These are phyloP conservation scores for Batkoa obscura DNA, from an alignment of 371 early-diverging fungal genomes.

Conservation along the genomic window DNA sequence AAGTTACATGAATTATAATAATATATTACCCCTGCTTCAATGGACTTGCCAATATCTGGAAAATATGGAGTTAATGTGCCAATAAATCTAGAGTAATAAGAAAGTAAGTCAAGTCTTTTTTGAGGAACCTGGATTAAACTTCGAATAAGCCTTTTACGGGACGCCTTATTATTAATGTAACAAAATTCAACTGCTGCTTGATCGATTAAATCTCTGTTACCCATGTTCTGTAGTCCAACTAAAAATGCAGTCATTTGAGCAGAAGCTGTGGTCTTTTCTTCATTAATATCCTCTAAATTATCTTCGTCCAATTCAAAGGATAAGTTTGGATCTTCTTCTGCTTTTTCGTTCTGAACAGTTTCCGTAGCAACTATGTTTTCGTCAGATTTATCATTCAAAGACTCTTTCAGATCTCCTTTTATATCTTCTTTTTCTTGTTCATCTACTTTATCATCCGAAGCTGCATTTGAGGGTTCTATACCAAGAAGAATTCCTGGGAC, in stretches of 20 bases:
- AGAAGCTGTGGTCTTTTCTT: conserved; percentile 3
- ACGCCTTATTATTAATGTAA: conserved; percentile 59
- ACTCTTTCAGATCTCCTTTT: conserved; percentile 8
- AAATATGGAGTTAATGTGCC: conserved; percentile 71
- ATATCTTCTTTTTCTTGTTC: conserved; percentile 7
- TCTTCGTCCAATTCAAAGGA: conserved; percentile 19
- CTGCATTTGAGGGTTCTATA: conserved; percentile 15
- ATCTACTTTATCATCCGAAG: conserved; percentile 12
- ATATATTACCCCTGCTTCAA: conserved; percentile 30
- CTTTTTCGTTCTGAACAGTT: conserved; percentile 15
- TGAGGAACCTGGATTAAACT: conserved; percentile 60
- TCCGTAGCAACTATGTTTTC: conserved; percentile 11
- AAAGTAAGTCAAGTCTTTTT: conserved; percentile 63
- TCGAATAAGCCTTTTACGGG: conserved; percentile 54
- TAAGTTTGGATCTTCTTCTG: conserved; percentile 9
- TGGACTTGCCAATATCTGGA: conserved; percentile 55
- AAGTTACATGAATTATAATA: neutral
- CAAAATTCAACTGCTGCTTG: conserved; percentile 84
- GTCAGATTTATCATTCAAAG: conserved; percentile 6
- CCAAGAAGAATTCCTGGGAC: conserved; percentile 60
- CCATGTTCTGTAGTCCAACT: conserved; percentile 47
- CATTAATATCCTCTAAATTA: conserved; percentile 10
- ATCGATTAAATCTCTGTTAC: conserved; percentile 72
- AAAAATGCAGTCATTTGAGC: conserved; percentile 47
- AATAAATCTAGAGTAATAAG: conserved; percentile 77